Conservation (phyloP, 2,329 filamentous ascomycete species). For the Cordyceps sp. region DNA sequence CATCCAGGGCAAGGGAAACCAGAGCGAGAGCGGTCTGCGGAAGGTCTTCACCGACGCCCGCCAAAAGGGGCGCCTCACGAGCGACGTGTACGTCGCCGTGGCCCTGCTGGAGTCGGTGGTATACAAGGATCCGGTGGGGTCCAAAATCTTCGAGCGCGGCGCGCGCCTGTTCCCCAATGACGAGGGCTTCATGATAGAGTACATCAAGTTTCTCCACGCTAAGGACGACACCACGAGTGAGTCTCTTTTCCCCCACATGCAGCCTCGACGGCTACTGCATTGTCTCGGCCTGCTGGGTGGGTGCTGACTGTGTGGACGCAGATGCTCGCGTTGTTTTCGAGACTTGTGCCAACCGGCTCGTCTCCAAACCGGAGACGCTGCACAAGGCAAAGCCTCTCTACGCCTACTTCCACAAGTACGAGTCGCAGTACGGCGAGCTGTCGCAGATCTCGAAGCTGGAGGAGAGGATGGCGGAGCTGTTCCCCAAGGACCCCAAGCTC, state of each 20-base stretch:
- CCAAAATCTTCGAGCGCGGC: slow-evolving; percentile 91
- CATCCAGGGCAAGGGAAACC: slow-evolving; percentile 66
- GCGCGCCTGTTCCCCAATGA: slow-evolving; percentile 88
- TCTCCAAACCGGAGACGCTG: slow-evolving; percentile 57
- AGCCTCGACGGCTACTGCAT: neutral
- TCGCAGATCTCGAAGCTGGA: slow-evolving; percentile 83
- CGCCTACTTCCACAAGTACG: slow-evolving; percentile 85
- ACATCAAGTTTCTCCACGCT: slow-evolving; percentile 84
- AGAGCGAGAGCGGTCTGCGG: slow-evolving; percentile 58
- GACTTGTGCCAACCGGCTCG: slow-evolving; percentile 71
- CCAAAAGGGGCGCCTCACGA: slow-evolving; percentile 72
- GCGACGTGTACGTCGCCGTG: slow-evolving; percentile 87
- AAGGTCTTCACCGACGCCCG: slow-evolving; percentile 83
- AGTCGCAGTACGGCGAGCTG: slow-evolving; percentile 85
- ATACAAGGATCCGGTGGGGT: slow-evolving; percentile 83
- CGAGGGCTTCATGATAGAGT: slow-evolving; percentile 84
- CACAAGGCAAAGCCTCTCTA: slow-evolving; percentile 73
- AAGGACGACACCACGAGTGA: slow-evolving; percentile 87
- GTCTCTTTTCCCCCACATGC: slow-evolving; percentile 16
- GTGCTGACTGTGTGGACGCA: slow-evolving; percentile 19
- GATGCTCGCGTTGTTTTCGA: slow-evolving; percentile 94
- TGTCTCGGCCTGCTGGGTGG: neutral
- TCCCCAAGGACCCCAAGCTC: slow-evolving; percentile 69
- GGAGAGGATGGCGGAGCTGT: slow-evolving; percentile 84
- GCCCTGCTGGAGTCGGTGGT: slow-evolving; percentile 90